Evolutionary conservation across 805 yeast species (phyloP), one percentile per base, ranked within the genome.

Genomic region (Metschnikowia hibisci): DNA sequence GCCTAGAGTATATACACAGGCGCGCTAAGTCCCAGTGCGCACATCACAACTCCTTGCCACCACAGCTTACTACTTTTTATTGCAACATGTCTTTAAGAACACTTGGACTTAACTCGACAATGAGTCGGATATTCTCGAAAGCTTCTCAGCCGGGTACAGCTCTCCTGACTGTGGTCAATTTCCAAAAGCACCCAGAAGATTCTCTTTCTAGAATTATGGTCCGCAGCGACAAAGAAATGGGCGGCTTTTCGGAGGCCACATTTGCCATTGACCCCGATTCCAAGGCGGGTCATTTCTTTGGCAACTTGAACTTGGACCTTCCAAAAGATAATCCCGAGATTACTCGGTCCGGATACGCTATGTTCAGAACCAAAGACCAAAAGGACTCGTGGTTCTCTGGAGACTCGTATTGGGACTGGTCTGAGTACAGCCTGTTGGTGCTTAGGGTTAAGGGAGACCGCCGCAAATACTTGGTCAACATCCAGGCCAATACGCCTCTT

Each of bases 401-500:
- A 9, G 60, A 67, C 47, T 56, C 64, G 32, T 69, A 63, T 66
- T 82, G 88, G 88, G 88, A 87, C 60, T 82, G 88, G 81, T 73
- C 80, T 13, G 69, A 71, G 23, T 82, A 64, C 60, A 73, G 74
- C 40, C 82, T 81, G 50, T 64, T 87, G 53, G 83, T 81, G 29
- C 57, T 87, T 56, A 67, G 86, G 42, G 87, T 86, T n/a, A 76
- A 79, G 47, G 87, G 87, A 16, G 87, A 83, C 58, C 68, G 77
- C 45, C 67, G 96, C 44, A 82, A 82, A 61, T 87, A 84, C 61
- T 76, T 84, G 61, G 81, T 87, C 34, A 87, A 87, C 56, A 73
- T 87, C 39, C 96, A 87, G 65, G 82, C 91, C 10, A 87, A 86
- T 55, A 79, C 88, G 1, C 83, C 90, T 26, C 75, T 84, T 46